A percentile compares a stretch with the other conserved stretches of the same genome.
Conservation (phyloP, 805 yeast species). For the Tetrapisispora pingtungensis region DNA sequence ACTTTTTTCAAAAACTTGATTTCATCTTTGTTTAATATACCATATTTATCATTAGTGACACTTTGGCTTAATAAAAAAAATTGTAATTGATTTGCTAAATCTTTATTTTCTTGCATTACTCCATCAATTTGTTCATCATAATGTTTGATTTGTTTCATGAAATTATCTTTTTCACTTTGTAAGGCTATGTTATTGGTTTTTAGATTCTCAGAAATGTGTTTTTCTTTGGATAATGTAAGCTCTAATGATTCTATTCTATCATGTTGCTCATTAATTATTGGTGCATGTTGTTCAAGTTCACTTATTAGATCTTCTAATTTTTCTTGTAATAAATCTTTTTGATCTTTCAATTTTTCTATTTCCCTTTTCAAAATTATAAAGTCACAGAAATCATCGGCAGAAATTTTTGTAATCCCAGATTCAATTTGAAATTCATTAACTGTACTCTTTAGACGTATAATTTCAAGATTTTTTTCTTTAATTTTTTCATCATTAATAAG, state of each 20-base stretch:
- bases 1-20: conserved; percentile 50
- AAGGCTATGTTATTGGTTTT: conserved; percentile 22
- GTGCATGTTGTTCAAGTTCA: conserved; percentile 71
- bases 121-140: conserved; percentile 30
- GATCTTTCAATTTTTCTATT: conserved; percentile 53
- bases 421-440: conserved; percentile 33
- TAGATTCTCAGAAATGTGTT: not conserved
- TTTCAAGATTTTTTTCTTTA: conserved; percentile 25
- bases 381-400: conserved; percentile 42
- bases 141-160: conserved; percentile 12
- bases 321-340: conserved; percentile 54
- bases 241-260: not conserved
- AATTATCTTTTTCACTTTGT: conserved; percentile 10
- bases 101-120: conserved; percentile 47
- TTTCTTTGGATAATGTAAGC: not conserved
- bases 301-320: conserved; percentile 60
- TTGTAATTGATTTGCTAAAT: conserved; percentile 72
- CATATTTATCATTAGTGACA: conserved; percentile 41
- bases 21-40: conserved; percentile 45
- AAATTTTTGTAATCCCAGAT: not conserved
- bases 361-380: conserved; percentile 54
- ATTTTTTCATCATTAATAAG: conserved; percentile 19
- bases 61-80: conserved; percentile 57
- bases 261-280: conserved; percentile 23
- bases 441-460: conserved; percentile 35